Percentiles rank a stretch among this genome's conserved stretches.
These are phyloP conservation scores for Cupressus sempervirens DNA, from an alignment of 75 land plant species.

Conservation along the genomic window DNA sequence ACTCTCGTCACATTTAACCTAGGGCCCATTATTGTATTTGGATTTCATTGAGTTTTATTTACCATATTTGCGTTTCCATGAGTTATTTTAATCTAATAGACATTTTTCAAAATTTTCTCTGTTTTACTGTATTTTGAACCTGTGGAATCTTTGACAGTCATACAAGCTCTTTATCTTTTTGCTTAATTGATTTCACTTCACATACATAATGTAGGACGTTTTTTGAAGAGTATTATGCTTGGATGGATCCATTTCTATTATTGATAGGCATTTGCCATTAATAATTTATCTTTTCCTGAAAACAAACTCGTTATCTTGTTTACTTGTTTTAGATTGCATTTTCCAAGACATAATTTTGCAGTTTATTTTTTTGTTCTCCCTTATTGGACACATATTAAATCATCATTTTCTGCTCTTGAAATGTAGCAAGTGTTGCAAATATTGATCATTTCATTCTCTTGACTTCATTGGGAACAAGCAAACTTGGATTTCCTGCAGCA, in stretches of 20 bases:
- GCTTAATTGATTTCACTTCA: neutral
- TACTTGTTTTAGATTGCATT: neutral
- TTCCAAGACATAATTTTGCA: neutral
- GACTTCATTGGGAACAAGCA: constrained; percentile 90
- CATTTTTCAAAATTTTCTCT: neutral
- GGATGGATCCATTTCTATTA: neutral
- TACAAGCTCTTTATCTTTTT: neutral
- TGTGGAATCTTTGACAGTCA: neutral
- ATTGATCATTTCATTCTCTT: constrained; percentile 85
- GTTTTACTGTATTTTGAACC: neutral
- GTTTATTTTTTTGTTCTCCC: neutral
- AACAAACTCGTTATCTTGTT: neutral
- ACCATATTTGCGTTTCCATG: neutral
- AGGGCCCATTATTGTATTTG: neutral
- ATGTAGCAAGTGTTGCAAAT: constrained; percentile 67
- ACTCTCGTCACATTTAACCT: neutral
- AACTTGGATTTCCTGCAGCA: constrained; percentile 93
- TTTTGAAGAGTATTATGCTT: neutral
- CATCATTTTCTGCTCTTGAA: neutral
- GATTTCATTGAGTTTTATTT: neutral
- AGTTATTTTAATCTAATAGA: neutral
- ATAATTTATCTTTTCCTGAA: neutral
- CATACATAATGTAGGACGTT: neutral
- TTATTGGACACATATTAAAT: neutral
- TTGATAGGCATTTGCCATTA: neutral